phyloP scores from a whole-genome alignment of 1,284 basidiomycete genomes.

The Paramarasmius palmivorus region DNA sequence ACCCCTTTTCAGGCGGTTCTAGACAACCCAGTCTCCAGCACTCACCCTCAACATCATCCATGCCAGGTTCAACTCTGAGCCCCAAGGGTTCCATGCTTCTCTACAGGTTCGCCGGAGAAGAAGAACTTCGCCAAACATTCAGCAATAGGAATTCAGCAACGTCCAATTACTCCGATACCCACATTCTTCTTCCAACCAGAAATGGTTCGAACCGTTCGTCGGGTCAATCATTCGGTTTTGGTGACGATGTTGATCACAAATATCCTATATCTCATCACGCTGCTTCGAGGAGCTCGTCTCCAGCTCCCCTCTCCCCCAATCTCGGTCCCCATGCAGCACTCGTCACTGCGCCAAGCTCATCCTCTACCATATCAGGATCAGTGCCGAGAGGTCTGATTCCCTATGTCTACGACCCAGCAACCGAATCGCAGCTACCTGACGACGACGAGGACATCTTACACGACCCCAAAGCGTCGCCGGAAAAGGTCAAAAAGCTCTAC shows the following conservation, averaged over 20 bases:
- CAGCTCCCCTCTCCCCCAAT: constrained; percentile 31
- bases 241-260: too few relatives aligned
- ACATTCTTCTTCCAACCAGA: too few relatives aligned
- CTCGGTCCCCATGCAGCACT: constrained; percentile 27
- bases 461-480: constrained; percentile 43
- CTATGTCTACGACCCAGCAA: constrained; percentile 65
- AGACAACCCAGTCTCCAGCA: too few relatives aligned
- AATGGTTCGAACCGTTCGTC: too few relatives aligned
- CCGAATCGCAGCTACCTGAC: constrained; percentile 55
- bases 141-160: too few relatives aligned
- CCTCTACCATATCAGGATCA: constrained; percentile 18
- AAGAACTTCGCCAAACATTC: constrained; percentile 20
- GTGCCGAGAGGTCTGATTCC: constrained; percentile 52
- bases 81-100: constrained; percentile 60
- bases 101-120: constrained; percentile 56
- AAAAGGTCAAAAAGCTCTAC: constrained; percentile 15
- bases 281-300: constrained; percentile 17
- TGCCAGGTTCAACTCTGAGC: too few relatives aligned
- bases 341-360: constrained; percentile 55
- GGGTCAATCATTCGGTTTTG: too few relatives aligned
- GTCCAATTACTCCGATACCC: too few relatives aligned
- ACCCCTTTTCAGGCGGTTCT: too few relatives aligned
- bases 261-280: too few relatives aligned
- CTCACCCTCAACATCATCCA: too few relatives aligned
- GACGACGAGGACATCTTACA: constrained; percentile 70